Base-by-base conservation (phyloP, 768 basidiomycete species). In the Boletus reticulatus region DNA sequence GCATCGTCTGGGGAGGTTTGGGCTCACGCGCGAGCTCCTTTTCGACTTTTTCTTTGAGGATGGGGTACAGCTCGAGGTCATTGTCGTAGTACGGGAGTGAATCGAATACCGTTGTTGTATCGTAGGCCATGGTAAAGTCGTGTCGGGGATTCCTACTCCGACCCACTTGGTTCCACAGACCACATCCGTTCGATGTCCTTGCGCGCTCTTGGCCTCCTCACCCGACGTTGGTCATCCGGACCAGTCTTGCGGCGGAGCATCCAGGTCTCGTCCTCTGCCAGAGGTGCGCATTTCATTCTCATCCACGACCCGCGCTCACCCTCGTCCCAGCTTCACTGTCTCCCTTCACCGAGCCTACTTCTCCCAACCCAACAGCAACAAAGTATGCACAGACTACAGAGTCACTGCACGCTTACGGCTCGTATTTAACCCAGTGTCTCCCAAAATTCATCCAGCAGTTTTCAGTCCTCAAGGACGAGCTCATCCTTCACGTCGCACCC, bases 381-480 rank as follows among this genome's bases (percentile, higher is more conserved):
- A 80, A 81, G 66, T 86, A 88, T 68, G 84, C 85, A 6, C 80
- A 84, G 65, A 80, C 88, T 41, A 85, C 90, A 17, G 85, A 89
- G 68, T 78, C 84, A 20, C 78, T 98, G 37, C 96, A 98, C 72
- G 83, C 84, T 38, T 98, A 94, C 65, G 96, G 93, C 66, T 90
- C 94, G 53, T 98, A 97, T 76, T 80, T 98, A 65, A 87, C 82
- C 48, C 91, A 95, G 67, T 93, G 89, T 69, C 84, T 98, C 22
- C 96, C 96, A 50, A 98, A 97, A 78, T 97, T 86, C 78, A 84
- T 99, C 69, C 96, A 98, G 74, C 97, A 98, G 73, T 98, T 96
- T 80, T 93, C 93, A 12, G 91, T 98, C 44, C 84, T 93, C 72
- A 93, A 93, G 79, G 97, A 98, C 72, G 97, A 98, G 73, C 79